Base-by-base conservation (phyloP, 352 stramenopile species). In the Elongisporangium prolatum region DNA sequence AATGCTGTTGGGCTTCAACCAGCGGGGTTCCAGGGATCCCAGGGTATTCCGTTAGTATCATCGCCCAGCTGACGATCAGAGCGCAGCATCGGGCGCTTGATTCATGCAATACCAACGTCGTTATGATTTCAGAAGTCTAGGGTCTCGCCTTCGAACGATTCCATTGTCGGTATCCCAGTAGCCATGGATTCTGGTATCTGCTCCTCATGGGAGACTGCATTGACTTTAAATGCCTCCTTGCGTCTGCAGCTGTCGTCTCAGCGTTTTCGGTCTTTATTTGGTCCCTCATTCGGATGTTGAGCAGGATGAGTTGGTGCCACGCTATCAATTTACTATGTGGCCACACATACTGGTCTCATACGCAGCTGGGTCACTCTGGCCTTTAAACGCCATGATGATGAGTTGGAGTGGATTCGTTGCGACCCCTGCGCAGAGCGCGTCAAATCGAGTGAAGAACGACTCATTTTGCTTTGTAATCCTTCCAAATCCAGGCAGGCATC, bases 31-130 rank as follows among this genome's bases (percentile, higher is more conserved):
- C 51, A 16, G 58, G 60, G 0, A 48, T 69, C 4, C 56, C 60
- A n/a, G 68, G 72, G 47, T 69, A 68, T 44, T 52, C 55, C 2
- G 24, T 75, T 25, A 69, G 21, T 21, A 61, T 72, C 14, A 37
- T 75, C 10, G 59, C 58, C 7, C 38, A 28, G 3, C 48, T 63
- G 20, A 63, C 60, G 11, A 59, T 54, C 20, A 18, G 68, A 18
- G 47, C 54, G 1, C 50, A 62, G 48, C 57, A 60, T 24, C 54
- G 54, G 14, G 40, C 60, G n/a, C 54, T 57, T 14, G 14, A 8
- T 11, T 65, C 62, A 10, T 54, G 49, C 16, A 55, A 61, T 22
- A 54, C 54, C 11, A 57, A 50, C 5, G 8, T 65, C 6, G 7
- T 52, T 22, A 56, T 38, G 10, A 53, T 65, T 25, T 11, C 28